Percentiles rank a stretch among this genome's conserved stretches.
phyloP scores from a whole-genome alignment of 225 moss, liverwort and hornwort species.

The Pleurozium schreberi region DNA sequence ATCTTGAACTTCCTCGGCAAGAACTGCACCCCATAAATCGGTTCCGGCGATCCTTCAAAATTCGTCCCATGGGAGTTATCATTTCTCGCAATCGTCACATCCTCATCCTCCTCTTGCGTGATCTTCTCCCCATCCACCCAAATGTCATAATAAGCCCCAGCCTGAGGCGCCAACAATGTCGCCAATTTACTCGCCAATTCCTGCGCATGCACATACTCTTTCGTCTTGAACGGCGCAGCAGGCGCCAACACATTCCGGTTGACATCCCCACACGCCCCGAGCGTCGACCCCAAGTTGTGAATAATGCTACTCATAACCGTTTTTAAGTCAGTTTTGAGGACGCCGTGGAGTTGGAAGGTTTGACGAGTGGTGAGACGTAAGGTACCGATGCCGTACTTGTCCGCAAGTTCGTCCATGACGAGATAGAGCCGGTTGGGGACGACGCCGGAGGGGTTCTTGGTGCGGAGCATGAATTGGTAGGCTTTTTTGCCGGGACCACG shows the following conservation, averaged over 20 bases:
- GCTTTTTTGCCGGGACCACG: slow-evolving; percentile 36
- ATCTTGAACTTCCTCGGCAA: slow-evolving; percentile 81
- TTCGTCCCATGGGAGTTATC: slow-evolving; percentile 52
- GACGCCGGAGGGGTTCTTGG: slow-evolving; percentile 77
- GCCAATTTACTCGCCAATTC: slow-evolving; percentile 64
- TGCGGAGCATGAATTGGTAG: slow-evolving; percentile 83
- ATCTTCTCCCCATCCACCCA: slow-evolving; percentile 86
- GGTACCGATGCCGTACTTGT: slow-evolving; percentile 69
- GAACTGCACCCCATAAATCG: slow-evolving; percentile 65
- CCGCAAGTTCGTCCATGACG: slow-evolving; percentile 70
- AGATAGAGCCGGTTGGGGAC: slow-evolving; percentile 66
- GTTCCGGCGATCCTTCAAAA: slow-evolving; percentile 66
- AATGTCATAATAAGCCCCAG: slow-evolving; percentile 70
- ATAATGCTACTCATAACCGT: slow-evolving; percentile 69
- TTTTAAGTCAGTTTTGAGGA: slow-evolving; percentile 58
- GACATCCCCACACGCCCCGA: slow-evolving; percentile 83
- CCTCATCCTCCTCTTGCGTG: slow-evolving; percentile 45
- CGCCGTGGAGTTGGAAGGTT: slow-evolving; percentile 83
- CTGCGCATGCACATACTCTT: slow-evolving; percentile 52
- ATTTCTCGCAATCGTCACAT: slow-evolving; percentile 58
- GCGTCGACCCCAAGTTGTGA: slow-evolving; percentile 67
- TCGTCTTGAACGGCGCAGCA: slow-evolving; percentile 50
- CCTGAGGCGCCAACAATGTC: slow-evolving; percentile 58
- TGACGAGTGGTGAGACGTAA: slow-evolving; percentile 76
- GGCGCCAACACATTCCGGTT: slow-evolving; percentile 80